These are phyloP conservation scores for Chytriomyces hyalinus DNA, from an alignment of 192 early-diverging fungal species.

Conservation along the genomic window DNA sequence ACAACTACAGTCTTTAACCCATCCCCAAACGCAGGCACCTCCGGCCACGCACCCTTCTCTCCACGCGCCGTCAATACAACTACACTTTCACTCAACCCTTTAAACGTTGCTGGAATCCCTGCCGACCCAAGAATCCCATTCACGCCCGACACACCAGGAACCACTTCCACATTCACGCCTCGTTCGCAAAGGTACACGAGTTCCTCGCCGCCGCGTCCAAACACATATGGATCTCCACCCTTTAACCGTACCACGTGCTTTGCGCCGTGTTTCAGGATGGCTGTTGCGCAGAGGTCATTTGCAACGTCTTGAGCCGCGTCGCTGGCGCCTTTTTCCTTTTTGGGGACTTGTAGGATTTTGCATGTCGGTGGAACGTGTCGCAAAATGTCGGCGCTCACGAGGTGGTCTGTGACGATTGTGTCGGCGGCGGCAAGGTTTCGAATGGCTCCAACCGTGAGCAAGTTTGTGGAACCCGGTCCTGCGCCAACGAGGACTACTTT, in stretches of 20 bases:
- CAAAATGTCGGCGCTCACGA: conserved; percentile 42
- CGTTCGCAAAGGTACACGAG: conserved; percentile 70
- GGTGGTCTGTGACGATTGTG: conserved; percentile 77
- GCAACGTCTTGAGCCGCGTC: conserved; percentile 79
- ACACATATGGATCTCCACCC: conserved; percentile 92
- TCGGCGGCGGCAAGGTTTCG: conserved; percentile 69
- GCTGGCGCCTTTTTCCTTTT: conserved; percentile 72
- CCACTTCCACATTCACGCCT: conserved; percentile 69
- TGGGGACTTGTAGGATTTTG: conserved; percentile 62
- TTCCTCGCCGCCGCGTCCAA: conserved; percentile 92
- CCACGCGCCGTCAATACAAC: conserved; percentile 82
- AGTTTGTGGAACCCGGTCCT: conserved; percentile 82
- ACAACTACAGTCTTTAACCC: conserved; percentile 77
- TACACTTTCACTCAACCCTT: conserved; percentile 85
- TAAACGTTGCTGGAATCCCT: conserved; percentile 83
- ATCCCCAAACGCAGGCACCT: conserved; percentile 64
- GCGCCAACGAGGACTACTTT: conserved; percentile 74
- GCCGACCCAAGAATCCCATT: conserved; percentile 77
- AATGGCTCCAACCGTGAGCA: conserved; percentile 66
- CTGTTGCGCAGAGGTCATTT: conserved; percentile 73
- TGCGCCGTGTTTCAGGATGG: conserved; percentile 56
- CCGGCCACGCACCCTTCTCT: conserved; percentile 69
- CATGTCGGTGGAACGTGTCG: conserved; percentile 70
- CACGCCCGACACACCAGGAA: conserved; percentile 80
- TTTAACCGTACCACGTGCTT: conserved; percentile 83